Evolutionary conservation across 2,329 filamentous ascomycete species (phyloP).

Genomic region (Knoxdaviesia capensis): DNA sequence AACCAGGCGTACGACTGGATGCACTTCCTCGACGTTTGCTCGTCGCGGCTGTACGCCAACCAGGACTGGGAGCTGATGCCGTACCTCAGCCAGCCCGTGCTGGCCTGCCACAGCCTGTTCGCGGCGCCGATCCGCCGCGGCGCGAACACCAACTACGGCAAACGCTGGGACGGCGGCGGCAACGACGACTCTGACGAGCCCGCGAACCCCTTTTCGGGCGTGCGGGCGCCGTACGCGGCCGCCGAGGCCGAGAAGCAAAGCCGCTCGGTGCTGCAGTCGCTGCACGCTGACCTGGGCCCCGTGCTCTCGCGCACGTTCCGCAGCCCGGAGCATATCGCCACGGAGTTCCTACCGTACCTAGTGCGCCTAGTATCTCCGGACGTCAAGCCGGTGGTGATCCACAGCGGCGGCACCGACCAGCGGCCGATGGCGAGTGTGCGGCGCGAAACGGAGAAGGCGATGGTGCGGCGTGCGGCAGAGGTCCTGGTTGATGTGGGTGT

Average conservation of each 20-base stretch:
- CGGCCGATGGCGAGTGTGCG: conserved; percentile 64
- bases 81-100: conserved; percentile 69
- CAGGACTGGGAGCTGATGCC: conserved; percentile 86
- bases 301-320: conserved; percentile 60
- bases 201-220: conserved; percentile 58
- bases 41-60: conserved; percentile 55
- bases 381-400: conserved; percentile 72
- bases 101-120: conserved; percentile 85
- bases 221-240: conserved; percentile 63
- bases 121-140: conserved; percentile 42
- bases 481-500: conserved; percentile 72
- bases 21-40: conserved; percentile 74
- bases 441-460: conserved; percentile 62
- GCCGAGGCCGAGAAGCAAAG: conserved; percentile 66
- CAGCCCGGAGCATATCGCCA: conserved; percentile 55
- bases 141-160: conserved; percentile 19
- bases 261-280: conserved; percentile 47
- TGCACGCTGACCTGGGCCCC: conserved; percentile 54
- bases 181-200: conserved; percentile 26
- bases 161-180: conserved; percentile 13
- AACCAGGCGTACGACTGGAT: conserved; percentile 84
- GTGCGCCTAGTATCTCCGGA: conserved; percentile 70
- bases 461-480: conserved; percentile 61
- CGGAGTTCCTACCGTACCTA: conserved; percentile 70
- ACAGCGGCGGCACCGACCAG: conserved; percentile 40